Percentiles rank a stretch among this genome's conserved stretches.
These are phyloP conservation scores for Cutaneotrichosporon spelunceum DNA, from an alignment of 1,284 basidiomycete genomes.

Conservation along the genomic window DNA sequence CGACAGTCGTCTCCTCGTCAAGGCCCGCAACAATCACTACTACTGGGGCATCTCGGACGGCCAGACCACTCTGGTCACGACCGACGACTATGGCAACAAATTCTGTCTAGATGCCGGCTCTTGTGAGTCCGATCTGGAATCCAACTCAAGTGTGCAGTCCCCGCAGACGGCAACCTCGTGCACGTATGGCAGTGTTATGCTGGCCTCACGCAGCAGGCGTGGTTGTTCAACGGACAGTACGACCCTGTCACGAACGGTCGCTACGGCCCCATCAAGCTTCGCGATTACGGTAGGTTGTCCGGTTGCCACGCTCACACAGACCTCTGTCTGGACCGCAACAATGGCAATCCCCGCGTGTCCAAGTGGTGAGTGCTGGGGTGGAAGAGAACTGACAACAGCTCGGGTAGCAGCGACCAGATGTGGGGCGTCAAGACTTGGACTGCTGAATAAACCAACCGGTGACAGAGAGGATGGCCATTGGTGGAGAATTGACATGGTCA, in stretches of 20 bases:
- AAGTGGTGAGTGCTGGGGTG: neutral
- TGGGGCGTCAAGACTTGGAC: neutral
- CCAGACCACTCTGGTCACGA: neutral
- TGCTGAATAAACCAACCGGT: neutral
- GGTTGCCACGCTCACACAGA: neutral
- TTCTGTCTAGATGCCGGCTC: slow-evolving; percentile 35
- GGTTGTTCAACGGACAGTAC: slow-evolving; percentile 10
- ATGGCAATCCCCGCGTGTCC: neutral
- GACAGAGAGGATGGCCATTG: no score
- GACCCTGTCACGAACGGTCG: neutral
- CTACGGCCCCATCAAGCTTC: neutral
- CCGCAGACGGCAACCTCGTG: neutral
- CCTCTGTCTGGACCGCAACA: neutral
- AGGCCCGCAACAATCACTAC: neutral
- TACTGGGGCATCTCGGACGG: neutral
- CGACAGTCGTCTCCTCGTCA: neutral
- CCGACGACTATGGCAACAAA: slow-evolving; percentile 21
- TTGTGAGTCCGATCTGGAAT: slow-evolving; percentile 1
- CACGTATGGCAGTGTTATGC: slow-evolving; percentile 19
- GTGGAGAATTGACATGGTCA: no score
- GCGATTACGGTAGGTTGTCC: neutral
- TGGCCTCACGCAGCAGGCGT: slow-evolving; percentile 24
- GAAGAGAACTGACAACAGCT: neutral
- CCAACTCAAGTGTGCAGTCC: neutral
- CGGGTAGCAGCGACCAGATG: neutral